Percentiles rank a stretch among this genome's conserved stretches.
Evolutionary conservation across 108 stramenopile species (phyloP).

Genomic region (Cyclotella atomus): DNA sequence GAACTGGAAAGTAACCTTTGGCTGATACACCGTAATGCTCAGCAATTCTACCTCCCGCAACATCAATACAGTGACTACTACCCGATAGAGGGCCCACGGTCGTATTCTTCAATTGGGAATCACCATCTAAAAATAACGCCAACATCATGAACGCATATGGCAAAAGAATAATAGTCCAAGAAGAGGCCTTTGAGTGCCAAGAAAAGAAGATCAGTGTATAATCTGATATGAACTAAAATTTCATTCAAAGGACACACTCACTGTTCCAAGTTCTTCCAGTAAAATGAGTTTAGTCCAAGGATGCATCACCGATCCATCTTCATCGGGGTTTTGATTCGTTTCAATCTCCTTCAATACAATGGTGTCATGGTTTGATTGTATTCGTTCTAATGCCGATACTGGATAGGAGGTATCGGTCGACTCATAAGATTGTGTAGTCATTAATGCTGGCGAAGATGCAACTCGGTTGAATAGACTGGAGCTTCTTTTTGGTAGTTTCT

Average conservation of each 20-base stretch:
- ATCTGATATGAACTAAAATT: too few species aligned
- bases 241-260: too few species aligned
- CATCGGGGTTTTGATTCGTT: not conserved
- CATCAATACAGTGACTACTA: conserved; percentile 25
- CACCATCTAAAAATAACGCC: conserved; percentile 56
- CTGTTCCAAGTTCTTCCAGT: conserved; percentile 75
- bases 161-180: conserved; percentile 71
- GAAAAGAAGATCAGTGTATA: too few species aligned
- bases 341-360: conserved; percentile 50
- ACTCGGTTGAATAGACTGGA: conserved; percentile 25
- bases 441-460: conserved; percentile 42
- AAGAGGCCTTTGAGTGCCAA: conserved; percentile 73
- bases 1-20: conserved; percentile 48
- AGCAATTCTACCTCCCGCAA: conserved; percentile 20
- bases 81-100: conserved; percentile 50
- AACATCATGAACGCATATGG: conserved; percentile 71
- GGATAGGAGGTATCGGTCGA: not conserved
- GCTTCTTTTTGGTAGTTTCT: not conserved
- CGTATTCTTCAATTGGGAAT: conserved; percentile 37
- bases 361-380: conserved; percentile 3
- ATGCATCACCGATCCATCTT: conserved; percentile 34
- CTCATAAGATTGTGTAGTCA: conserved; percentile 23
- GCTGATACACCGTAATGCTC: conserved; percentile 31
- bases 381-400: not conserved
- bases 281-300: conserved; percentile 77